Evolutionary conservation across 305 asterid species (phyloP).

Genomic region (Fraxinus angustifolia): DNA sequence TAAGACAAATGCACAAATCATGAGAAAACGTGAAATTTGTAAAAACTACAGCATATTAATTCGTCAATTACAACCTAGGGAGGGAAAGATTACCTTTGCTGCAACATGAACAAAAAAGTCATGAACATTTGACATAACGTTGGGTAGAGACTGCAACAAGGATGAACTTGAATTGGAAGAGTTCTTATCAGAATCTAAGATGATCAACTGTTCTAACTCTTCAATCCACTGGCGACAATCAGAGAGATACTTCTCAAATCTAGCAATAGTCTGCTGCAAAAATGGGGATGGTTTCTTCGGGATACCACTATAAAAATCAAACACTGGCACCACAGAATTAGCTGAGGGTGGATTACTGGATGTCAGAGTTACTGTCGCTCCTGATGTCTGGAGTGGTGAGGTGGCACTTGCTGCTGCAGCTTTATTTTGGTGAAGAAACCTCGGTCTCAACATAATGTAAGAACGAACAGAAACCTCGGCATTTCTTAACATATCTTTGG

Average conservation of each 20-base stretch:
- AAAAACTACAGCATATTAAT: neutral
- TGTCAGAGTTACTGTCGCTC: conserved; percentile 50
- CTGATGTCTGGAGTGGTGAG: conserved; percentile 63
- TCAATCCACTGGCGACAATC: conserved; percentile 92
- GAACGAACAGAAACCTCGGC: conserved; percentile 92
- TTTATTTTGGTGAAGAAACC: conserved; percentile 71
- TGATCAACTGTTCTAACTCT: conserved; percentile 86
- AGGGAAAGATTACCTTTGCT: conserved; percentile 66
- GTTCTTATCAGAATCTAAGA: conserved; percentile 59
- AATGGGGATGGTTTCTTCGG: conserved; percentile 93
- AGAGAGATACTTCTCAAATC: conserved; percentile 83
- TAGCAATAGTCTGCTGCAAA: conserved; percentile 73
- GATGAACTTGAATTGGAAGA: conserved; percentile 55
- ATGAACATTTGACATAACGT: conserved; percentile 80
- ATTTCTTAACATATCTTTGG: conserved; percentile 79
- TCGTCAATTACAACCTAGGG: neutral
- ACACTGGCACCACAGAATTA: conserved; percentile 54
- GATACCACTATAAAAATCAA: conserved; percentile 85
- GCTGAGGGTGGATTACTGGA: conserved; percentile 57
- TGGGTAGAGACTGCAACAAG: conserved; percentile 85
- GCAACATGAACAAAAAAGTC: conserved; percentile 92
- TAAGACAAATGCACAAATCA: neutral
- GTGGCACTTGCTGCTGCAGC: conserved; percentile 40
- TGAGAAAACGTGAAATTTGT: neutral
- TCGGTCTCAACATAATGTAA: conserved; percentile 81